Evolutionary conservation across 2,329 filamentous ascomycete genomes (phyloP).

Genomic region (Alternaria ventricosa): DNA sequence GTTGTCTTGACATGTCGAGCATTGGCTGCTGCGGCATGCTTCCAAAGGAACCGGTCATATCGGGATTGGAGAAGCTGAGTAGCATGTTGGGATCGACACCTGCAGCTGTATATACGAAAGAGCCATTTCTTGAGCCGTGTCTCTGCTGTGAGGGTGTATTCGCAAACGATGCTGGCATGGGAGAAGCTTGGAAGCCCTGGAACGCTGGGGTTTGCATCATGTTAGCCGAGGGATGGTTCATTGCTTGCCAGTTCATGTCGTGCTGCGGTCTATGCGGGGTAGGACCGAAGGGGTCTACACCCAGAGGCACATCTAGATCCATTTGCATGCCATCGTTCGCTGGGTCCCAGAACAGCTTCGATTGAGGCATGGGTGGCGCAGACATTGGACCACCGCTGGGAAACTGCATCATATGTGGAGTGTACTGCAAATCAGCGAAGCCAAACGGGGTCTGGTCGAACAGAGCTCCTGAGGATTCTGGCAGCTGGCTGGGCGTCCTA

Average conservation of each 20-base stretch:
- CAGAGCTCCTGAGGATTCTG: slow-evolving; percentile 28
- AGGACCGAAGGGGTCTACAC: slow-evolving; percentile 44
- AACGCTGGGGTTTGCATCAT: slow-evolving; percentile 46
- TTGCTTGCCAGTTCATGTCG: slow-evolving; percentile 41
- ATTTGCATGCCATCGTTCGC: slow-evolving; percentile 37
- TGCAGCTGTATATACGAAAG: slow-evolving; percentile 46
- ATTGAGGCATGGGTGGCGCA: slow-evolving; percentile 64
- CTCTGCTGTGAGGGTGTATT: slow-evolving; percentile 26
- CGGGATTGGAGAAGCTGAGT: slow-evolving; percentile 49
- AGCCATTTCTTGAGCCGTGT: slow-evolving; percentile 32
- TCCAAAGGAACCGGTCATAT: slow-evolving; percentile 37
- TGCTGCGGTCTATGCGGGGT: slow-evolving; percentile 44
- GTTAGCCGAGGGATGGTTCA: slow-evolving; percentile 33
- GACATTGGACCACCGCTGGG: slow-evolving; percentile 59
- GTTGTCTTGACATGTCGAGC: slow-evolving; percentile 35
- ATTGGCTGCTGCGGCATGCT: slow-evolving; percentile 29
- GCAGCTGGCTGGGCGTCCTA: slow-evolving; percentile 46
- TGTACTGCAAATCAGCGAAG: slow-evolving; percentile 62
- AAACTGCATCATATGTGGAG: slow-evolving; percentile 63
- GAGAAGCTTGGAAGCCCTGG: slow-evolving; percentile 39
- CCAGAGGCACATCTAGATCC: slow-evolving; percentile 44
- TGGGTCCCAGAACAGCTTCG: slow-evolving; percentile 48
- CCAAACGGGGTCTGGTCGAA: slow-evolving; percentile 53
- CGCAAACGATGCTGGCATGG: slow-evolving; percentile 32
- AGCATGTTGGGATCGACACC: slow-evolving; percentile 58